Evolutionary conservation across 345 rosid genomes (phyloP).

Genomic region (Gossypium longicalyx): DNA sequence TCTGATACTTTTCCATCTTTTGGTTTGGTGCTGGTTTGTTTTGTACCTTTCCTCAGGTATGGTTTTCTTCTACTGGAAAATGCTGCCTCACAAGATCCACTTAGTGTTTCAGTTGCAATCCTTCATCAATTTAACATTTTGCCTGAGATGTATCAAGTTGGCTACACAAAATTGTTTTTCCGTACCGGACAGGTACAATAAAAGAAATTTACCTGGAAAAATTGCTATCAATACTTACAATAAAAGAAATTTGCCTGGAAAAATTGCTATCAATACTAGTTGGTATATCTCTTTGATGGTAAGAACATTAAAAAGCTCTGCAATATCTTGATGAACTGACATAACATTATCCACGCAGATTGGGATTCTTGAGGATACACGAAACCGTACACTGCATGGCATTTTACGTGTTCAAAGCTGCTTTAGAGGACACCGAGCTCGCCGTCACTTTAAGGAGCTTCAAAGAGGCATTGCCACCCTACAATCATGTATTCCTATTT

Average conservation of each 20-base stretch:
- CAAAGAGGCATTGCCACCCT: constrained; percentile 55
- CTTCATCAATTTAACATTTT: constrained; percentile 94
- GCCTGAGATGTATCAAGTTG: constrained; percentile 99
- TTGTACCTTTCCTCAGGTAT: constrained; percentile 50
- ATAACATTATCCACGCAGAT: constrained; percentile 48
- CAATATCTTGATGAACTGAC: not conserved
- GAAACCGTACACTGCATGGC: constrained; percentile 94
- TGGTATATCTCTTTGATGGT: not conserved
- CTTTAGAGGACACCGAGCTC: constrained; percentile 92
- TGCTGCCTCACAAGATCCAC: constrained; percentile 81
- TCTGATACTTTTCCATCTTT: constrained; percentile 1
- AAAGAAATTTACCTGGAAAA: not conserved
- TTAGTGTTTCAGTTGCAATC: constrained; percentile 93
- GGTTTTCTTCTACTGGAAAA: constrained; percentile 89
- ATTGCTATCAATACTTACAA: constrained; percentile 20
- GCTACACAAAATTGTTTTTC: constrained; percentile 93
- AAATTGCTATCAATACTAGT: not conserved
- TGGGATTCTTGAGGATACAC: constrained; percentile 94
- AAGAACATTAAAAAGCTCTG: not conserved
- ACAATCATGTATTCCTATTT: constrained; percentile 68
- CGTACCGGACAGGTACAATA: constrained; percentile 87
- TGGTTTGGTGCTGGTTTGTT: constrained; percentile 7
- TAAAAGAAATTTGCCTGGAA: not conserved
- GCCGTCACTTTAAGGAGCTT: constrained; percentile 53
- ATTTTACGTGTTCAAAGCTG: constrained; percentile 91